Base-by-base conservation (phyloP, 192 early-diverging fungal genomes). In the Podila clonocystis region DNA sequence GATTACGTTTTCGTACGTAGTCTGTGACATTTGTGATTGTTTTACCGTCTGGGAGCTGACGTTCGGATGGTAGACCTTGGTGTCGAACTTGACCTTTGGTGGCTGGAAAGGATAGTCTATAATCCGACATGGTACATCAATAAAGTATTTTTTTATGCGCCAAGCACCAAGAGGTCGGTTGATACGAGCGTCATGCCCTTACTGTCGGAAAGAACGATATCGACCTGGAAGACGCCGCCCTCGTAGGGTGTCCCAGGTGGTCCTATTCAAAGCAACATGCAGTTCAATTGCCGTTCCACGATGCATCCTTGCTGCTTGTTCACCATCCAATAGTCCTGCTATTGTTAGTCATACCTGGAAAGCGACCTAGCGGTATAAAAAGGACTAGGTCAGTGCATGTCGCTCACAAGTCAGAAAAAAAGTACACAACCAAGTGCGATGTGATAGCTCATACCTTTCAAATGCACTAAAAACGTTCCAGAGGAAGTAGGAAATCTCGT, bases 81-180 rank as follows among this genome's bases (percentile, higher is more conserved):
- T 89, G 45, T 83, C 75, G 57, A 88, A 88, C 41, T 87, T 87
- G 72, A 89, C 82, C 55, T 89, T 86, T 50, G 87, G 83, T 36
- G 87, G 87, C 22, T 79, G 78, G 62, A 87, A 87, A 0, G 83
- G 85, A 67, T 86, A 87, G 0, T 72, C 85, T 80, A 68, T 28
- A 60, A 67, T 29, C 12, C 34, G 1, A 11, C 24, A 26, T 26
- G 50, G 2, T 17, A 55, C 15, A 45, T 20, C 11, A 4, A 85
- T 74, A 26, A 17, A 45, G 41, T 45, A 45, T 45, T 45, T 45
- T 38, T 38, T 9, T 15, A 3, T 15, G 41, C 41, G 13, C 41
- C 41, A 61, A 33, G 19, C 26, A 61, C 15, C 30, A 30, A 15
- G 41, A 45, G 41, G 12, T 45, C 41, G 11, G 11, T 45, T 17